Evolutionary conservation across 2,329 filamentous ascomycete species (phyloP), one percentile per base, ranked within the genome.

Genomic region (Tolypocladium nubicola): DNA sequence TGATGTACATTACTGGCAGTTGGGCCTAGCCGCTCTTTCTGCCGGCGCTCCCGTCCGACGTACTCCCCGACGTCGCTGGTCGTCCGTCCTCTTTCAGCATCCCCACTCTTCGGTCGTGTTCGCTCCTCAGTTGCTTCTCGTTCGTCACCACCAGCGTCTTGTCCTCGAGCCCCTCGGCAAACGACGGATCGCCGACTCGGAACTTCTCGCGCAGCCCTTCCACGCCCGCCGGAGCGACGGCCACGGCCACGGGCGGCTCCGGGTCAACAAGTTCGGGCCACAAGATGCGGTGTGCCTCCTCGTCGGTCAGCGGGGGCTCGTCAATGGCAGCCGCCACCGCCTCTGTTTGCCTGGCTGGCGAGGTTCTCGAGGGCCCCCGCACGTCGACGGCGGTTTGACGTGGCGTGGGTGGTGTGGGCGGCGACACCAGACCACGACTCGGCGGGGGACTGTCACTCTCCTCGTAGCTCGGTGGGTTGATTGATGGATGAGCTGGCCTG

Each of bases 201-300:
- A 75, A 76, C 57, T 78, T 78, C 52, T 78, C 75, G 4, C 71
- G 70, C 13, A 65, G 58, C 0, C 65, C 69, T 30, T 69, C 65
- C 16, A 64, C 52, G 6, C 59, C 63, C 2, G 59, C 57, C 2
- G 62, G 57, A 0, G 61, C 55, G 19, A 21, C 4, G 4, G 30
- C 9, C 0, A 50, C 45, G 14, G 56, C 45, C 0, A 60, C 35
- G 41, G 58, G 49, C 33, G 61, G 45, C 14, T 54, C 10, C 43
- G 61, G 41, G 0, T 67, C 60, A 0, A 61, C 58, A 2, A 63
- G 60, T 5, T 73, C 70, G 1, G 72, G 71, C 73, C 73, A 75
- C 1, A 76, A 61, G 21, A 76, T 75, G 39, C 67, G 65, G 2
- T 63, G 63, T 2, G 73, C 73, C 54, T 75, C 72, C 41, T 75